Evolutionary conservation across 768 basidiomycete genomes (phyloP), one percentile per base, ranked within the genome.

Genomic region (Tricholoma saponaceum): DNA sequence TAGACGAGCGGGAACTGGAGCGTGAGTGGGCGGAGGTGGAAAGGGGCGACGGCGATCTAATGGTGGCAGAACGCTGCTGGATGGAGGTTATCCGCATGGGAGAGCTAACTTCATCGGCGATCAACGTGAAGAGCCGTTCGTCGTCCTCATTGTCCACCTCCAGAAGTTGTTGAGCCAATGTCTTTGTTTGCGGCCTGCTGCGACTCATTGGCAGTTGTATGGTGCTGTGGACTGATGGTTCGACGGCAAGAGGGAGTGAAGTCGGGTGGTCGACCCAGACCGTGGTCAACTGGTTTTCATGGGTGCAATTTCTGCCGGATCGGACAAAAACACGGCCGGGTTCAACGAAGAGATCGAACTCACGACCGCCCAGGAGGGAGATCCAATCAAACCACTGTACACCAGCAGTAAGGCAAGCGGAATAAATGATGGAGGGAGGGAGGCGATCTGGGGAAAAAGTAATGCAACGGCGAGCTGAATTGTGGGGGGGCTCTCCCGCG

Each of bases 341-440:
- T 69, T 92, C 87, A 64, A 90, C 81, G 71, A 89, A 87, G 59
- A 92, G 80, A 70, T 92, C 90, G 67, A 92, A 85, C 72, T 88
- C 86, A 57, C 75, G 72, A 62, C 82, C 79, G 10, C 90, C 89
- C 47, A 92, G 81, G 57, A 80, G 75, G 47, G 78, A 63, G 54
- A 90, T 88, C 90, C 90, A 92, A 67, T 89, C 83, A 57, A 85
- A 84, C 90, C 90, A 92, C 65, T 89, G 86, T 30, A 92, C 79
- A 57, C 83, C 83, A 37, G 86, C 76, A 22, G 83, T 76, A 55
- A 85, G 74, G 71, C 90, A 91, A 13, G 89, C 86, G 54, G 82
- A 72, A 73, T 90, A 84, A 65, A 92, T 76, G 63, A 83, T 75
- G 39, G 85, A 83, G 44, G 90, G 89, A 22, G 90, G 90, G 2